Evolutionary conservation across 228 moss, liverwort and hornwort genomes (phyloP).

Genomic region (Sphagnum magellanicum): DNA sequence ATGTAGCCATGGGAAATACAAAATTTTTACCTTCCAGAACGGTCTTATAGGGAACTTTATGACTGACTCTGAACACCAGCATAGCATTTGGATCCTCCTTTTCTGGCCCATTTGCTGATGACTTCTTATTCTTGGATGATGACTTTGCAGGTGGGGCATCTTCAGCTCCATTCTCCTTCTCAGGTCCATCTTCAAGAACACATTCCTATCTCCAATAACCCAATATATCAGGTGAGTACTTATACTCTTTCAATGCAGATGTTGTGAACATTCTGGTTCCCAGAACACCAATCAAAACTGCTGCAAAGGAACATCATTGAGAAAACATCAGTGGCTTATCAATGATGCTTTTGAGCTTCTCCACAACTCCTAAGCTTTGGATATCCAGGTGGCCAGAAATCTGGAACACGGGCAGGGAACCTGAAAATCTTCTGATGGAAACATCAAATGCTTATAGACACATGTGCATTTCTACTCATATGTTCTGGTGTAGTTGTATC

Average conservation of each 20-base stretch:
- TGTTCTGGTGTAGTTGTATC: no score
- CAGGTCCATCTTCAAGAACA: conserved; percentile 40
- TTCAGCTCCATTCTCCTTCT: conserved; percentile 18
- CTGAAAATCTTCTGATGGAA: no score
- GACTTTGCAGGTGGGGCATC: conserved; percentile 29
- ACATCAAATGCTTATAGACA: no score
- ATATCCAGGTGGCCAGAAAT: no score
- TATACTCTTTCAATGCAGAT: not conserved
- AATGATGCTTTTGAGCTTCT: no score
- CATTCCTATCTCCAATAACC: conserved; percentile 42
- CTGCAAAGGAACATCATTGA: no score
- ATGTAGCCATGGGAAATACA: no score
- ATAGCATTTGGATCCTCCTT: conserved; percentile 58
- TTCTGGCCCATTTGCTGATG: conserved; percentile 42
- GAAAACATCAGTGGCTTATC: no score
- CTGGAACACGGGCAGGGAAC: no score
- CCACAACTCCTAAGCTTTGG: no score
- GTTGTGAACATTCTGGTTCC: not conserved
- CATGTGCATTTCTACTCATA: no score
- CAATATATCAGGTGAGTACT: not conserved
- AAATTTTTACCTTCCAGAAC: conserved; percentile 68
- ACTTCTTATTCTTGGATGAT: conserved; percentile 52
- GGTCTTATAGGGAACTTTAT: conserved; percentile 97
- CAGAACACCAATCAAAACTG: not conserved
- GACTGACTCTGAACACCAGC: conserved; percentile 89